Base-by-base conservation (phyloP, 2,329 filamentous ascomycete species). In the Aspergillus uvarum region DNA sequence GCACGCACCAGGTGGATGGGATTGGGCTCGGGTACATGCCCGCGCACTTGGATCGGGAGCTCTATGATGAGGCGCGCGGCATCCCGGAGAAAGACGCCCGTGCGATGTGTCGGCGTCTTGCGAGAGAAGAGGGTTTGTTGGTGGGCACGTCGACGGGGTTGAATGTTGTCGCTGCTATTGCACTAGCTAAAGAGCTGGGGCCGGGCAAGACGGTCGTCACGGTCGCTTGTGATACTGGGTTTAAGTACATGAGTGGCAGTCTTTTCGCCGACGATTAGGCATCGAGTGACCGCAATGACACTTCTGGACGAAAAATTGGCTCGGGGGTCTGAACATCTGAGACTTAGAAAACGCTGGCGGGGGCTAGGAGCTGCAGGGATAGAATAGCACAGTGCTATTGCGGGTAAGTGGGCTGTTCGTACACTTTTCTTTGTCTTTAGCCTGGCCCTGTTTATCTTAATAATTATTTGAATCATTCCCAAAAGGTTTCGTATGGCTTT, bases 21-120 rank as follows among this genome's bases (percentile, higher is more conserved):
- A 96, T 96, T 67, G 93, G 93, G 8, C 96, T 96, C 73, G 93
- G 96, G 74, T 96, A 96, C 74, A 88, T 96, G 59, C 92, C 92
- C 3, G 91, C 96, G 32, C 92, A 96, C 6, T 80, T 96, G 51
- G 86, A 92, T 65, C 89, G 88, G 70, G 77, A 86, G 19, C 74
- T 85, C 1, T 89, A 96, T 22, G 90, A 96, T 76, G 88, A 88
- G 72, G 96, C 92, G 90, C 95, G 95, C 81, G 96, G 96, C 84
- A 96, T 93, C 4, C 89, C 94, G 63, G 92, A 96, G 72, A 82
- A 85, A 54, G 89, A 94, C 73, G 90, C 90, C 3, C 96, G 96
- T 77, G 82, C 85, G 70, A 91, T 90, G 71, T 91, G 92, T 11
- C 83, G 92, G 50, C 82, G 92, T 24, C 80, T 97, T 51, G 96